phyloP scores from a whole-genome alignment of 2,329 filamentous ascomycete genomes.

The Mycogone perniciosa region DNA sequence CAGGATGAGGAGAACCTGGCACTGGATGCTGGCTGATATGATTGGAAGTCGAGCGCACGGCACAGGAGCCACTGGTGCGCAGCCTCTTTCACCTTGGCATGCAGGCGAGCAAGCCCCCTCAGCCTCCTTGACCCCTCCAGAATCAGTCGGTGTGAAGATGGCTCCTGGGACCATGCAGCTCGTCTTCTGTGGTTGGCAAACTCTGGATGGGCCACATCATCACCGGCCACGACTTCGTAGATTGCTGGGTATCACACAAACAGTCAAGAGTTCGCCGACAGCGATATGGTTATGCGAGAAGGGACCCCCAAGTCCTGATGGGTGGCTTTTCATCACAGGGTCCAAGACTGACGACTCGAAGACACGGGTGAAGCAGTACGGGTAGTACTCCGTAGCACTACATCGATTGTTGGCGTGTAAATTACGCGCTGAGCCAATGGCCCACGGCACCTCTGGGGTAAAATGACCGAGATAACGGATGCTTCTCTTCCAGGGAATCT shows the following conservation, averaged over 20 bases:
- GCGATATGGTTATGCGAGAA: conserved; percentile 1
- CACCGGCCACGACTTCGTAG: neutral
- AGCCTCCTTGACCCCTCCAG: conserved; percentile 4
- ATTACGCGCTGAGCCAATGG: too few relatives aligned
- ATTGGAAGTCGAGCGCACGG: neutral
- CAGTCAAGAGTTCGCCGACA: neutral
- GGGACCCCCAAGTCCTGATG: conserved; percentile 1
- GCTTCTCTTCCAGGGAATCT: too few relatives aligned
- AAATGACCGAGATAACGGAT: too few relatives aligned
- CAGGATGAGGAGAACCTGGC: neutral
- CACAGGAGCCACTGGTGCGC: neutral
- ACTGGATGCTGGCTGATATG: neutral
- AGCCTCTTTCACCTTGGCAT: conserved; percentile 5
- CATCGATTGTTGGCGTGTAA: too few relatives aligned
- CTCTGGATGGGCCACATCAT: conserved; percentile 5
- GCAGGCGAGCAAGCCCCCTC: neutral
- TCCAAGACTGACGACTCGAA: neutral
- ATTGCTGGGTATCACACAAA: conserved; percentile 2
- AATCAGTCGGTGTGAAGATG: conserved; percentile 8
- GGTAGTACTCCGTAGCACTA: neutral
- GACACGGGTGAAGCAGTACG: neutral
- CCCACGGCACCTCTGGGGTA: too few relatives aligned
- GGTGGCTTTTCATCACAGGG: conserved; percentile 10
- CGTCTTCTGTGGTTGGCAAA: neutral
- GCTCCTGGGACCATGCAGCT: conserved; percentile 3